A percentile compares a stretch with the other conserved stretches of the same genome.
phyloP scores from a whole-genome alignment of 2,329 filamentous ascomycete species.

The Ascochyta lentis region DNA sequence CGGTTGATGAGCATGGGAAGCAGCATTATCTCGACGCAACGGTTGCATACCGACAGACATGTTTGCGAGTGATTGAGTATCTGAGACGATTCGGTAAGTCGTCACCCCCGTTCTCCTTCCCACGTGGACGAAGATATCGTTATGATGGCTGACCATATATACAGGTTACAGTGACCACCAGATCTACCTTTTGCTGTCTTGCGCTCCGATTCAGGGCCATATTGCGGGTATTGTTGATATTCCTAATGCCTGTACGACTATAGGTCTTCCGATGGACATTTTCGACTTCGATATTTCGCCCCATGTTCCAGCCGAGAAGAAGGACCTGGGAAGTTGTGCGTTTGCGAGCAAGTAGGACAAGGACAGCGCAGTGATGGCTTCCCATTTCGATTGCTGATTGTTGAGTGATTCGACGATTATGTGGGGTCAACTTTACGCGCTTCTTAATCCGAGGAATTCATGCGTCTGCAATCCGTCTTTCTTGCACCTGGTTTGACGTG shows the following conservation, averaged over 20 bases:
- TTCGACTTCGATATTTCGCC: constrained; percentile 93
- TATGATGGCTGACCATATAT: background rate
- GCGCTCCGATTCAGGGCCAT: constrained; percentile 86
- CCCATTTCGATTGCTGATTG: background rate
- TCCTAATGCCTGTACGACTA: constrained; percentile 87
- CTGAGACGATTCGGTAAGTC: constrained; percentile 70
- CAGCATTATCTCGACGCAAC: constrained; percentile 90
- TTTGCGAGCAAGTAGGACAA: constrained; percentile 54
- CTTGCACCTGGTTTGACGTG: no score
- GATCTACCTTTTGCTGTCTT: constrained; percentile 83
- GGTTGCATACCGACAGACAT: constrained; percentile 84
- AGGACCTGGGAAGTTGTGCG: constrained; percentile 75
- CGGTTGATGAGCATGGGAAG: constrained; percentile 84
- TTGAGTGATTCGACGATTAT: background rate
- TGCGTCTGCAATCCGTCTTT: no score
- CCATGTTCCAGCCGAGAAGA: constrained; percentile 63
- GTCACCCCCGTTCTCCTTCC: background rate
- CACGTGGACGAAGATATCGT: background rate
- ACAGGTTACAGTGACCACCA: constrained; percentile 72
- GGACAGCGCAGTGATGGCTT: background rate
- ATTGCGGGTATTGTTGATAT: constrained; percentile 88
- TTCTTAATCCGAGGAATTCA: no score
- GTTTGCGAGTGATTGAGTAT: constrained; percentile 79
- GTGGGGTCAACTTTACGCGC: no score
- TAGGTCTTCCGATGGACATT: constrained; percentile 90